Evolutionary conservation across 768 basidiomycete genomes (phyloP).

Genomic region (Lentinula lateritia): DNA sequence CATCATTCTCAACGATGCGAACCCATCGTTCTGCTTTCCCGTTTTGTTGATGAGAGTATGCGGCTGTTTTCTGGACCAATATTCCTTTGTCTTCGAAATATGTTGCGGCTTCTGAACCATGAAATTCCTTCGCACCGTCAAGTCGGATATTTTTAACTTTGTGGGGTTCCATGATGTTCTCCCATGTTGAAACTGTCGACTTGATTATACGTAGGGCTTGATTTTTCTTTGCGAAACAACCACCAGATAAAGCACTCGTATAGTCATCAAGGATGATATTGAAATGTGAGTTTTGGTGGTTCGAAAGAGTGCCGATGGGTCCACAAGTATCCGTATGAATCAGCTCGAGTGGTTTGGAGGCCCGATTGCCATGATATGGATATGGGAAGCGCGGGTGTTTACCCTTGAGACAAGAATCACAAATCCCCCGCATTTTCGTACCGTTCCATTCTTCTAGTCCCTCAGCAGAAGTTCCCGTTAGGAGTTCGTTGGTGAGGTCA

Average conservation of each 20-base stretch:
- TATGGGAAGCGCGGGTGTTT: not conserved
- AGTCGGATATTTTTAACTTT: not conserved
- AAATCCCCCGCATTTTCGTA: not conserved
- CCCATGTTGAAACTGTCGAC: too few species aligned
- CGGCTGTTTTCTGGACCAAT: constrained; percentile 9
- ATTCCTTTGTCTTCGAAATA: constrained; percentile 16
- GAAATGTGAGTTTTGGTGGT: too few species aligned
- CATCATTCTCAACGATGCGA: constrained; percentile 25
- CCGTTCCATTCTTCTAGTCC: not conserved
- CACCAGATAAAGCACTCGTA: too few species aligned
- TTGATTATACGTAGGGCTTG: too few species aligned
- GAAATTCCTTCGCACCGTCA: not conserved
- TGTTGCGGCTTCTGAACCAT: not conserved
- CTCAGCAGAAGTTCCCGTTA: not conserved
- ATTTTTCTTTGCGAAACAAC: too few species aligned
- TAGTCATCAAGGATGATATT: too few species aligned
- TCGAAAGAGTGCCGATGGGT: too few species aligned
- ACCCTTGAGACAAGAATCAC: not conserved
- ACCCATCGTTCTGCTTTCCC: constrained; percentile 36
- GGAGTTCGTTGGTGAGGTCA: not conserved
- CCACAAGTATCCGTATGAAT: too few species aligned
- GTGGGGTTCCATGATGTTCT: too few species aligned
- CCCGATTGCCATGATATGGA: not conserved
- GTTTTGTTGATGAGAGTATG: constrained; percentile 29
- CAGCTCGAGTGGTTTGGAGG: not conserved